Evolutionary conservation across 495 filamentous ascomycete species (phyloP), one percentile per base, ranked within the genome.

Genomic region (Recurvomyces mirabilis): DNA sequence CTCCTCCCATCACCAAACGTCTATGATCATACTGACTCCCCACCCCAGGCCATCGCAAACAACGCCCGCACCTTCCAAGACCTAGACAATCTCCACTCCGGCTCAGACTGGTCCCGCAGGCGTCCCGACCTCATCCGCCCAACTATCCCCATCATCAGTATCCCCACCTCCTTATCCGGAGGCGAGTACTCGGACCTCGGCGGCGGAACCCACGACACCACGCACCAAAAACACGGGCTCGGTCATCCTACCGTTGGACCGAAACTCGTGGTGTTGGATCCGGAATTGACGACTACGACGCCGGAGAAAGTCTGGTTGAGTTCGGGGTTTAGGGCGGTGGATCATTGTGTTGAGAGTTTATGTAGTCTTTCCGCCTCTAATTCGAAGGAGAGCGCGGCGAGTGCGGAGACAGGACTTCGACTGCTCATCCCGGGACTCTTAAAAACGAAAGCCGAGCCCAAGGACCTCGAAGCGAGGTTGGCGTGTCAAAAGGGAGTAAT

Each of bases 281-380:
- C 77, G 0, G 65, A 63, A 11, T 60, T 81, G 4, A 67, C 63
- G 1, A 39, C 60, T 13, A 71, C 70, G 3, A 79, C 79, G 0
- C 78, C 78, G 0, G 64, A 67, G 37, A 64, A 64, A 10, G 65
- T 78, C 33, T 83, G 77, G 78, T 54, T 80, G 6, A 73, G 69
- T 25, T 76, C 72, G 0, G 79, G 78, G 0, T 60, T 82, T 10
- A 65, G 78, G 6, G 71, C 72, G 11, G 68, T 82, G 5, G 79
- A 83, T 47, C 77, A 82, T 47, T 80, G 76, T 49, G 67, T 80
- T 11, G 78, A 83, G 57, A 67, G 68, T 0, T 52, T 75, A 5
- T 78, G 72, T 37, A 70, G 67, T 0, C 42, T 64, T 5, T 30
- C 60, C 12, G 64, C 61, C 1, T 68, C 63, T 10, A n/a, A n/a